Evolutionary conservation across 176 grass and related monocot species (phyloP).

Genomic region (Musa troglodytarum): DNA sequence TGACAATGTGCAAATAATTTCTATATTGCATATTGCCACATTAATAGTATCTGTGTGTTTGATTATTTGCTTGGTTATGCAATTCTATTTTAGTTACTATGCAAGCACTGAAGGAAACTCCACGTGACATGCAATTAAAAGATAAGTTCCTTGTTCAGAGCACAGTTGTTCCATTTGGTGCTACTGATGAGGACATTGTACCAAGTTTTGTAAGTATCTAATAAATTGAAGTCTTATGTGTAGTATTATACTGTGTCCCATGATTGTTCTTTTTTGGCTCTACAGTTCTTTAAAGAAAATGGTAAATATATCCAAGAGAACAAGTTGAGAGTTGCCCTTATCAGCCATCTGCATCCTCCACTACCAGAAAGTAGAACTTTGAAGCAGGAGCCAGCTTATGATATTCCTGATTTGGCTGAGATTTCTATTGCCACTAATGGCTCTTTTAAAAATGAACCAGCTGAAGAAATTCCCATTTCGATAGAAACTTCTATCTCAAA

Average conservation of each 20-base stretch:
- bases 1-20: no score
- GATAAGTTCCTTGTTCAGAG: constrained; percentile 96
- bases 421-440: constrained; percentile 15
- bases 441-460: constrained; percentile 13
- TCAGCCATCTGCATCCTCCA: constrained; percentile 41
- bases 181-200: constrained; percentile 62
- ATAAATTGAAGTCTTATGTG: constrained; percentile 1
- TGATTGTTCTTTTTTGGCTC: constrained; percentile 3
- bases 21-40: no score
- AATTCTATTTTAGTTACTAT: constrained; percentile 66
- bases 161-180: constrained; percentile 73
- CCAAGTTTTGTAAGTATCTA: constrained; percentile 74
- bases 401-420: neutral
- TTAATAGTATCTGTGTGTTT: neutral
- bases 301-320: constrained; percentile 85
- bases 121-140: constrained; percentile 95
- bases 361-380: constrained; percentile 32
- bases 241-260: no score
- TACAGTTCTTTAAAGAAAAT: constrained; percentile 86
- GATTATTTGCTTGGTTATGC: neutral
- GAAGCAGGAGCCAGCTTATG: constrained; percentile 30
- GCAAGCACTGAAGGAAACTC: constrained; percentile 74
- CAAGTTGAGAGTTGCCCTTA: constrained; percentile 86
- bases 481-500: constrained; percentile 21
- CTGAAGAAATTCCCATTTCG: constrained; percentile 1